phyloP scores from a whole-genome alignment of 2,329 filamentous ascomycete genomes.

The Fusarium solani-melongenae region DNA sequence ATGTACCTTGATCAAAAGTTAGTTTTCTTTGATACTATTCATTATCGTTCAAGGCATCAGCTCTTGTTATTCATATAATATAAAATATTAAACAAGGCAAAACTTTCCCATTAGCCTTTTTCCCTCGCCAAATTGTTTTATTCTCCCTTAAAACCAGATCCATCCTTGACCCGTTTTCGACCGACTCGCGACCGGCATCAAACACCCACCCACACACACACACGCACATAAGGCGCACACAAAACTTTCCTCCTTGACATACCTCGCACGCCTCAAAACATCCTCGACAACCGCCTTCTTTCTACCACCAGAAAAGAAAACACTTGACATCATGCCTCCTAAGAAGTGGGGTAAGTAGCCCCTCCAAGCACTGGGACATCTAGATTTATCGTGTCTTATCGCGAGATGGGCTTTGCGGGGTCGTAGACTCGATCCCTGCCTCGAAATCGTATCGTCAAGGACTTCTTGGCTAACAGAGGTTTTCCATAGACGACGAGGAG shows the following conservation, averaged over 20 bases:
- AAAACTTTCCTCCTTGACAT: conserved; percentile 32
- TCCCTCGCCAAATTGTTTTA: neutral
- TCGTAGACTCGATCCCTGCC: conserved; percentile 6
- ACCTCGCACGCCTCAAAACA: neutral
- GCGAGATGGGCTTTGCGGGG: conserved; percentile 26
- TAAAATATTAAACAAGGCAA: neutral
- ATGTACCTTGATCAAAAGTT: neutral
- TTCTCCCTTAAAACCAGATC: conserved; percentile 11
- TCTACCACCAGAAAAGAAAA: neutral
- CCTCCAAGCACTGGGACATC: conserved; percentile 3
- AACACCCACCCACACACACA: conserved; percentile 31
- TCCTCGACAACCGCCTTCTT: conserved; percentile 22
- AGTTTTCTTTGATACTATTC: neutral
- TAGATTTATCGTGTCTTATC: conserved; percentile 19
- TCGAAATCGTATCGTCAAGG: neutral
- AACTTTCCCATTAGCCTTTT: neutral
- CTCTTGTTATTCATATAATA: neutral
- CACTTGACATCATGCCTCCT: conserved; percentile 55
- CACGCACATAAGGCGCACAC: conserved; percentile 34
- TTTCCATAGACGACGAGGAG: conserved; percentile 53
- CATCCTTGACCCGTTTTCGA: conserved; percentile 38
- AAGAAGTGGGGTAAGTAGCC: conserved; percentile 56
- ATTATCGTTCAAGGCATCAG: neutral
- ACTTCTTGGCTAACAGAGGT: conserved; percentile 15
- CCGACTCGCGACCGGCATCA: conserved; percentile 26